These are phyloP conservation scores for Penicillium sp. DNA, from an alignment of 2,329 filamentous ascomycete species.

Conservation along the genomic window DNA sequence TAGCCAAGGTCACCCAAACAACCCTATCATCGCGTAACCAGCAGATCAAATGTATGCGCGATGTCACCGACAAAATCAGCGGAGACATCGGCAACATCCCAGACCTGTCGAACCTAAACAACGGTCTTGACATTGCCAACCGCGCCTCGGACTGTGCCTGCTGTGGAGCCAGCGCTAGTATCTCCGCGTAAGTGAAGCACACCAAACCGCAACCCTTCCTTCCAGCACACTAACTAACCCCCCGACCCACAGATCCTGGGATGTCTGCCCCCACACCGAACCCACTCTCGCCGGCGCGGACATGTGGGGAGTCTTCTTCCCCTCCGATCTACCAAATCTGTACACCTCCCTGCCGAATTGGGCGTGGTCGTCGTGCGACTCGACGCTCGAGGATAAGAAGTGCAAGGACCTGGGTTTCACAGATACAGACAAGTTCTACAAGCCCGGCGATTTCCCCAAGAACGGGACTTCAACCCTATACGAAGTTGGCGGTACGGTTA, in stretches of 20 bases:
- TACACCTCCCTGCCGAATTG: slow-evolving; percentile 21
- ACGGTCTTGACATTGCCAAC: slow-evolving; percentile 23
- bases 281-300: slow-evolving; percentile 22
- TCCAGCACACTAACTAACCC: neutral
- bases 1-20: slow-evolving; percentile 32
- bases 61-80: slow-evolving; percentile 18
- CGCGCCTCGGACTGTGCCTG: slow-evolving; percentile 35
- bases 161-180: slow-evolving; percentile 37
- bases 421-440: slow-evolving; percentile 24
- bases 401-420: slow-evolving; percentile 24
- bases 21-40: slow-evolving; percentile 22
- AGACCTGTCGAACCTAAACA: slow-evolving; percentile 21
- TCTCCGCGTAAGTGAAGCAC: slow-evolving; percentile 33
- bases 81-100: slow-evolving; percentile 8
- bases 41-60: slow-evolving; percentile 20
- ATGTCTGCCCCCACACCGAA: slow-evolving; percentile 36
- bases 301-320: slow-evolving; percentile 24
- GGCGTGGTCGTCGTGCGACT: slow-evolving; percentile 23
- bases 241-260: slow-evolving; percentile 23
- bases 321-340: slow-evolving; percentile 18
- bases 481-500: slow-evolving; percentile 33
- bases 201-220: no score
- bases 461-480: slow-evolving; percentile 35
- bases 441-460: slow-evolving; percentile 19
- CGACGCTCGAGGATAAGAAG: slow-evolving; percentile 16